phyloP scores from a whole-genome alignment of 768 basidiomycete genomes.

The Cystoderma amianthinum region DNA sequence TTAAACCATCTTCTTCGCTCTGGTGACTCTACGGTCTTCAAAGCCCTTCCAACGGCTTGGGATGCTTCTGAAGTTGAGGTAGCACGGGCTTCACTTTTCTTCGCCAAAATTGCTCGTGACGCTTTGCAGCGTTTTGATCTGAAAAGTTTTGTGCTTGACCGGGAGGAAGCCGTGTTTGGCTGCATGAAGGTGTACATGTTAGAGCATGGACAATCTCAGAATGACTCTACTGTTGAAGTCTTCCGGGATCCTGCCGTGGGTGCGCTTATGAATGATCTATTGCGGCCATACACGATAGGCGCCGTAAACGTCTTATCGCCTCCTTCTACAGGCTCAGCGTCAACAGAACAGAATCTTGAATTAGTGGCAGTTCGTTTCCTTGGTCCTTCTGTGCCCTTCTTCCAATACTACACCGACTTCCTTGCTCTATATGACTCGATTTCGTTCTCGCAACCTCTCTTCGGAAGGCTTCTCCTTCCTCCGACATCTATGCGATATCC shows the following conservation, averaged over 20 bases:
- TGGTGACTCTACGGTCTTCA: conserved; percentile 62
- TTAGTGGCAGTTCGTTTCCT: conserved; percentile 49
- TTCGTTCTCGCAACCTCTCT: conserved; percentile 77
- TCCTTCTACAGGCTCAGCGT: conserved; percentile 3
- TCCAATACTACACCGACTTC: conserved; percentile 90
- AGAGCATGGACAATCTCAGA: conserved; percentile 69
- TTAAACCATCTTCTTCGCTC: conserved; percentile 80
- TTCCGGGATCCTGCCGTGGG: conserved; percentile 71
- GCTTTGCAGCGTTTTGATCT: conserved; percentile 36
- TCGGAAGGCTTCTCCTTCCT: conserved; percentile 69
- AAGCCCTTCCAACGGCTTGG: conserved; percentile 63
- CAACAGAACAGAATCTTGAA: conserved; percentile 33
- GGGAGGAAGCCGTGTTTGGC: conserved; percentile 58
- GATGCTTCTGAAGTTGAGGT: conserved; percentile 75
- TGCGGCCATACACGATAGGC: conserved; percentile 45
- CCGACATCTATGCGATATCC: conserved; percentile 74
- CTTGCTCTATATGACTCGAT: conserved; percentile 86
- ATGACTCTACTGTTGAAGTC: conserved; percentile 53
- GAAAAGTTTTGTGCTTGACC: conserved; percentile 31
- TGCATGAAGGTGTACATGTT: conserved; percentile 97
- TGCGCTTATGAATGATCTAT: conserved; percentile 48
- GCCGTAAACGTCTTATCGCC: too few species aligned
- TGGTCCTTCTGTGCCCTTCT: conserved; percentile 73
- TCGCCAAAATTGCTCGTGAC: conserved; percentile 46
- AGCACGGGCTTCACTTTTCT: conserved; percentile 57